Evolutionary conservation across 768 basidiomycete genomes (phyloP).

Genomic region (Tricholoma furcatifolium): DNA sequence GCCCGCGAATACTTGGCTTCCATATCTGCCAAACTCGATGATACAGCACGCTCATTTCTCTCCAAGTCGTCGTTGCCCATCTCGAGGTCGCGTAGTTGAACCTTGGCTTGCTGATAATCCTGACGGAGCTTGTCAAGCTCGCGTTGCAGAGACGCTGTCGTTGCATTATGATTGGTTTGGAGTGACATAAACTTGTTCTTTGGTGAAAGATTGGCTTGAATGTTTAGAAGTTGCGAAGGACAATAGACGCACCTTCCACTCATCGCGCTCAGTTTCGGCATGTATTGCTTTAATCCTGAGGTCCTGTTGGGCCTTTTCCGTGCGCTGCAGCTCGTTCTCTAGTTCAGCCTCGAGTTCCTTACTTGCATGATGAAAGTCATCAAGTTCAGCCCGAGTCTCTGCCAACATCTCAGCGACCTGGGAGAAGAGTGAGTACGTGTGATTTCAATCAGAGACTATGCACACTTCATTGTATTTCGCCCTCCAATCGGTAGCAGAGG

Average conservation of each 20-base stretch:
- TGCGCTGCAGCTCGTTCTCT: constrained; percentile 85
- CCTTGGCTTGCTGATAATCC: constrained; percentile 66
- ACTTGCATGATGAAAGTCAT: constrained; percentile 84
- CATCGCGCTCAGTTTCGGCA: constrained; percentile 76
- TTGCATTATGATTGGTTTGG: constrained; percentile 89
- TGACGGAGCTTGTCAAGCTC: constrained; percentile 83
- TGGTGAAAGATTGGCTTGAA: constrained; percentile 7
- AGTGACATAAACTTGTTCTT: constrained; percentile 84
- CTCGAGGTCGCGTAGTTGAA: constrained; percentile 84
- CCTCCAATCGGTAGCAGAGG: constrained; percentile 67
- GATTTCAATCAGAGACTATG: background rate
- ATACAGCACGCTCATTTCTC: constrained; percentile 86
- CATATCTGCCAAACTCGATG: constrained; percentile 78
- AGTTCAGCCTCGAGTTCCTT: constrained; percentile 93
- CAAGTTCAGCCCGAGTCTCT: constrained; percentile 82
- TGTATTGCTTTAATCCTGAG: constrained; percentile 68
- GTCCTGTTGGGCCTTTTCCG: constrained; percentile 83
- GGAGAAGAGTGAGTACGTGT: constrained; percentile 1
- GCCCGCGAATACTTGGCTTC: constrained; percentile 88
- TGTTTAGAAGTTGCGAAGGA: constrained; percentile 2
- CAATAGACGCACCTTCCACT: constrained; percentile 78
- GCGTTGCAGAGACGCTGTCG: constrained; percentile 86
- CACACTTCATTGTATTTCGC: constrained; percentile 70
- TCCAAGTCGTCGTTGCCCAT: constrained; percentile 99
- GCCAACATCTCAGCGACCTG: constrained; percentile 78